Percentiles rank a stretch among this genome's conserved stretches.
Evolutionary conservation across 2,329 filamentous ascomycete species (phyloP).

Genomic region (Colletotrichum paranaense): DNA sequence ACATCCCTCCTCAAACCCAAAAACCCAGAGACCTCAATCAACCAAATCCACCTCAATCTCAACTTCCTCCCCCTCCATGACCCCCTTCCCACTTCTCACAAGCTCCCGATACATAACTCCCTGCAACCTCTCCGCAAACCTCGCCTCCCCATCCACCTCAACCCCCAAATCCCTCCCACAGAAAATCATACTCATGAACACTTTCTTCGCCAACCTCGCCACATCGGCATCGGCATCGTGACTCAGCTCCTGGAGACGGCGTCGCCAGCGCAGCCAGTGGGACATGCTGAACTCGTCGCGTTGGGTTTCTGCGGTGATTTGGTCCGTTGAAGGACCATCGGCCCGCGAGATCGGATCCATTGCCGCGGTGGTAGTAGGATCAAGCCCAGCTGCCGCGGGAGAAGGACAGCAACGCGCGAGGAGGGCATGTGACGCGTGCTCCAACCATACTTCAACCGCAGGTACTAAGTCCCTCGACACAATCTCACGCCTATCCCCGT

Average conservation of each 20-base stretch:
- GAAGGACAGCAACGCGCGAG: background rate
- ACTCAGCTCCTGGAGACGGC: background rate
- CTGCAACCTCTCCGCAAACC: background rate
- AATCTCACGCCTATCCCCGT: background rate
- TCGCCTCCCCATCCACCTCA: background rate
- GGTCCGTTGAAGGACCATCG: background rate
- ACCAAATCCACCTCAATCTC: background rate
- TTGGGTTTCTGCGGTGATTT: background rate
- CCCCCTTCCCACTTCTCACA: background rate
- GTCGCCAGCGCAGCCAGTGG: background rate
- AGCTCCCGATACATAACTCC: background rate
- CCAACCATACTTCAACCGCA: background rate
- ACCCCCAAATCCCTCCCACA: background rate
- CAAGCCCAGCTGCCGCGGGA: no score
- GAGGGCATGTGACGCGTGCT: background rate
- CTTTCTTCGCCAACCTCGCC: background rate
- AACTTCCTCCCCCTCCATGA: background rate
- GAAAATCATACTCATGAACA: conserved; percentile 4
- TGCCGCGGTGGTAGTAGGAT: no score
- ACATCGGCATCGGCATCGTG: background rate
- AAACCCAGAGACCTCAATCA: background rate
- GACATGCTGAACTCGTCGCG: background rate
- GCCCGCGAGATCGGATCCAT: background rate
- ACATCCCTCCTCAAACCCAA: background rate
- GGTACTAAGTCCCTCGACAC: background rate